Evolutionary conservation across 2,329 filamentous ascomycete species (phyloP), one percentile per base, ranked within the genome.

Genomic region (Nemania bipapillata): DNA sequence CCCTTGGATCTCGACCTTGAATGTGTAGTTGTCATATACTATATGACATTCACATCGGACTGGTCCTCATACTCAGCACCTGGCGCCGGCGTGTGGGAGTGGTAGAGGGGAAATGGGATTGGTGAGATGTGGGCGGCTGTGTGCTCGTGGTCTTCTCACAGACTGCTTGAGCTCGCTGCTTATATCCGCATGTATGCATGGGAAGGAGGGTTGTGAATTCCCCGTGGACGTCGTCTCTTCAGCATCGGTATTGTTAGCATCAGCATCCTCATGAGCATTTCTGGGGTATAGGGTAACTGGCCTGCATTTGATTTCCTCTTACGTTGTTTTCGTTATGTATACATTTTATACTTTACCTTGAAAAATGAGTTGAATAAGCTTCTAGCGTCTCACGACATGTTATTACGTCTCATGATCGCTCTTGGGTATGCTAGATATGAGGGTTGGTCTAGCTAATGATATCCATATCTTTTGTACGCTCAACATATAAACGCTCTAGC

Each of bases 31-130:
- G 70, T 63, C 47, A 49, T 58, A 49, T 22, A 40, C 40, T 20
- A 17, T 28, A 28, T 57, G 20, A 40, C 28, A 52, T 12, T 50
- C 65, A 68, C 66, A 70, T 63, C 69, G 72, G 73, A 74, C 63
- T 74, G 72, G 74, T 72, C 69, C 71, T 74, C 72, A 52, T 63
- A 69, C 72, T 62, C 59, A 70, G 70, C 71, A 60, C 60, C 65
- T 55, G 69, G 67, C 59, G 28, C 57, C 65, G 66, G 70, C 62
- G 71, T 37, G 66, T 65, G 42, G 63, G 59, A 56, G 8, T 9
- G 22, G 28, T 54, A 42, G 28, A 30, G 35, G 22, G 20, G 17
- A 5, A 28, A 35, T 45, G 30, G 8, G 8, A 28, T 47, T 12
- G 12, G 54, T 26, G 26, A 59, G 28, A 50, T 9, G 37, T 62